Evolutionary conservation across 73 alveolate genomes (phyloP).

Genomic region (Paramecium sexaurelia): DNA sequence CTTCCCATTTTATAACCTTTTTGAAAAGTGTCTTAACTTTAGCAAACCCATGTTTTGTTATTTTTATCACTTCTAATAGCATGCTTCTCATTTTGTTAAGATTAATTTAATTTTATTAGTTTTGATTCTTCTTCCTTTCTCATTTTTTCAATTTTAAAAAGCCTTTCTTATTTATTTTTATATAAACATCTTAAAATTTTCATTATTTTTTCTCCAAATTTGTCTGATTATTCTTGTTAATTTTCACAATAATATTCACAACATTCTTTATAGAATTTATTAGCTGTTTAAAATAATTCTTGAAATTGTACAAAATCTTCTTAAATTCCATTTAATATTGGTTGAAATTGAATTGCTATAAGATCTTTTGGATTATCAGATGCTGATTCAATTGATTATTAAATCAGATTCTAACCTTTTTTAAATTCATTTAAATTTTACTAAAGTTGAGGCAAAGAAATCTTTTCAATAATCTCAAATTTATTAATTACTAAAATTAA

Average conservation of each 20-base stretch:
- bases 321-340: not conserved
- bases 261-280: constrained; percentile 35
- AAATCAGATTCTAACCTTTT: constrained; percentile 12
- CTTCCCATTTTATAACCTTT: not conserved
- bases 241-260: constrained; percentile 61
- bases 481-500: constrained; percentile 80
- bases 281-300: not conserved
- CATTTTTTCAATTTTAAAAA: not conserved
- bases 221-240: constrained; percentile 68
- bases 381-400: constrained; percentile 66
- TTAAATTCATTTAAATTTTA: constrained; percentile 84
- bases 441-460: constrained; percentile 71
- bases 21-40: not conserved
- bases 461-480: constrained; percentile 8
- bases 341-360: not conserved
- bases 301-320: not conserved
- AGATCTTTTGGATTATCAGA: constrained; percentile 60
- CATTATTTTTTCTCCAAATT: constrained; percentile 56
- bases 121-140: not conserved
- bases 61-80: not conserved
- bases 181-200: constrained; percentile 39
- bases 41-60: not conserved
- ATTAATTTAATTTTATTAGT: not conserved
- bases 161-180: constrained; percentile 16
- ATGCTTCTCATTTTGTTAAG: not conserved